Percentiles rank a stretch among this genome's conserved stretches.
Conservation (phyloP, 768 basidiomycete species). For the Sporobolomyces roseus region DNA sequence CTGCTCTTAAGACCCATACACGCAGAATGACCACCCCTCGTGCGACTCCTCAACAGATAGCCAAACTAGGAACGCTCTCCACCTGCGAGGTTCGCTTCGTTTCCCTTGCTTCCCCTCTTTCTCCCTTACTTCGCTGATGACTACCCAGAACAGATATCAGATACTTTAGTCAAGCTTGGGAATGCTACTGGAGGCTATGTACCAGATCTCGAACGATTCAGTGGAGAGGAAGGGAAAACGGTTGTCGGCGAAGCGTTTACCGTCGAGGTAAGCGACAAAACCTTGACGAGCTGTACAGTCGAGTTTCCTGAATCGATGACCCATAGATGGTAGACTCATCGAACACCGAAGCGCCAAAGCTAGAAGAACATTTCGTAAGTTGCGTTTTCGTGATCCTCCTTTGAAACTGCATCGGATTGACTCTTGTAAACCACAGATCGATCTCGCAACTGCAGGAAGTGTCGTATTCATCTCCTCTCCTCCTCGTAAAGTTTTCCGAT, state of each 20-base stretch:
- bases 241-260: constrained; percentile 81
- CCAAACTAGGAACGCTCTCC: neutral
- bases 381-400: no score
- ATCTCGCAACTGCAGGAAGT: constrained; percentile 63
- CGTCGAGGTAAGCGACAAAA: constrained; percentile 58
- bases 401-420: no score
- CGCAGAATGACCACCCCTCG: neutral
- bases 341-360: constrained; percentile 61
- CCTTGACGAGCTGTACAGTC: neutral
- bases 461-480: constrained; percentile 74
- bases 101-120: neutral
- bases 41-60: constrained; percentile 3
- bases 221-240: constrained; percentile 41
- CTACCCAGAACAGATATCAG: constrained; percentile 62
- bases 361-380: constrained; percentile 66
- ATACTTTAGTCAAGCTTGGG: constrained; percentile 77
- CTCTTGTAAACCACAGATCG: constrained; percentile 52
- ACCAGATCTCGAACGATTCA: constrained; percentile 61
- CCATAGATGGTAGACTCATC: constrained; percentile 61
- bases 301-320: neutral
- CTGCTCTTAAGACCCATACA: neutral
- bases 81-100: constrained; percentile 28
- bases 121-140: neutral
- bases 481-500: no score
- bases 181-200: constrained; percentile 69